Percentiles rank a stretch among this genome's conserved stretches.
Conservation (phyloP, 2,329 filamentous ascomycete species). For the Pseudocercospora musae region DNA sequence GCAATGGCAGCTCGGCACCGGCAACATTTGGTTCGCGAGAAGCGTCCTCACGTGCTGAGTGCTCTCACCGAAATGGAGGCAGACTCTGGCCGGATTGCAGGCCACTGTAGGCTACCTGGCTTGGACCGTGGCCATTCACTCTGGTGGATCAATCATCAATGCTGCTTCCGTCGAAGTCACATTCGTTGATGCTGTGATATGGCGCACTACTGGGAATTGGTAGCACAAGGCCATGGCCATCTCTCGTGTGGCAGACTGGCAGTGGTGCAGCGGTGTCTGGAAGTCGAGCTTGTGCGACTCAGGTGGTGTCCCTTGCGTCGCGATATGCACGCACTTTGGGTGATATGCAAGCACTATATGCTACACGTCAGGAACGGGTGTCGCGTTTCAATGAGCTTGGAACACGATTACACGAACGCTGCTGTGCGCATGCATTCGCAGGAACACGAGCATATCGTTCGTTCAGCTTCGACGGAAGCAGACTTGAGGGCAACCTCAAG, state of each 20-base stretch:
- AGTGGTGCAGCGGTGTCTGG: conserved; percentile 22
- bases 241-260: conserved; percentile 21
- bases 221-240: conserved; percentile 16
- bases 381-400: conserved; percentile 18
- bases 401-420: conserved; percentile 10
- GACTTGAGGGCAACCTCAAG: conserved; percentile 2
- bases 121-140: conserved; percentile 9
- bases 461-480: not conserved
- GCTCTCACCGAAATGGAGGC: not conserved
- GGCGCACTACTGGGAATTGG: conserved; percentile 10
- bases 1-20: conserved; percentile 12
- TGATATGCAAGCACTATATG: conserved; percentile 25
- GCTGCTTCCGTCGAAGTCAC: no score
- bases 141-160: conserved; percentile 6
- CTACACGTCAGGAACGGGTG: conserved; percentile 20
- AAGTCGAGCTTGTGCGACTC: conserved; percentile 13
- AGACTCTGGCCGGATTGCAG: conserved; percentile 1
- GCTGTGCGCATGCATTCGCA: conserved; percentile 27
- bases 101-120: conserved; percentile 9
- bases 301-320: conserved; percentile 22
- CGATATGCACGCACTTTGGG: conserved; percentile 25
- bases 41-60: not conserved
- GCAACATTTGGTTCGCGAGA: conserved; percentile 3
- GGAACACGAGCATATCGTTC: conserved; percentile 15
- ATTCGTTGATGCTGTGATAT: conserved; percentile 10